Evolutionary conservation across 1,284 basidiomycete species (phyloP), one percentile per base, ranked within the genome.

Genomic region (Puccinia horiana): DNA sequence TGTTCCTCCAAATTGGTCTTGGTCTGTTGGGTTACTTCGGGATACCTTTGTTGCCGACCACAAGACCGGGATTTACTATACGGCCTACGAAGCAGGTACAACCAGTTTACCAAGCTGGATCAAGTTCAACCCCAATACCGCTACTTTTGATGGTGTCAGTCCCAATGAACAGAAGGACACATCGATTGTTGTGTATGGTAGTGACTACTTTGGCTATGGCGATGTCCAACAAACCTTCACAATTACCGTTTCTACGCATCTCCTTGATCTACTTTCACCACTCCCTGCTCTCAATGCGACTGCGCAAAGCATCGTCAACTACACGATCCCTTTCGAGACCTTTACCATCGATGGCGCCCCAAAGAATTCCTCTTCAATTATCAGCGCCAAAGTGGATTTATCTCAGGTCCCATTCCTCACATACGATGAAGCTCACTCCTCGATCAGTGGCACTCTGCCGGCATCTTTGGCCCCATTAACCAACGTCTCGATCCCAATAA

Each of bases 61-160:
- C 44, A 72, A 73, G 26, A 54, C 70, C 29, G 58, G 29, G 5
- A 81, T 81, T 54, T 81, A 75, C 26, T 75, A 81, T 35, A 75
- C 80, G 0, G 80, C 72, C 29, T 81, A 74, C 26, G 69, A 81
- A 63, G 49, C 29, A 26, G 78, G 78, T 11, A 81, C 67, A 44
- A 81, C 78, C 2, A 81, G 56, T 52, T 40, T 75, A 47, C 80
- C 80, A 11, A 81, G 58, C 44, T 81, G 80, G 80, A 81, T 81
- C 44, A 81, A 74, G 29, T 81, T 81, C 72, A 81, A 81, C 61
- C 49, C 80, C 23, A n/a, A 40, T 47, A 81, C 80, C 35, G 80
- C 80, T 40, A 81, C 80, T 52, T 81, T 81, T 65, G 80, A 81
- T 63, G 80, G 80, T 49, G 80, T 81, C 29, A 81, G 56, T 65